Evolutionary conservation across 2,329 filamentous ascomycete species (phyloP), one percentile per base, ranked within the genome.

Genomic region (Aspergillus viridinutans): DNA sequence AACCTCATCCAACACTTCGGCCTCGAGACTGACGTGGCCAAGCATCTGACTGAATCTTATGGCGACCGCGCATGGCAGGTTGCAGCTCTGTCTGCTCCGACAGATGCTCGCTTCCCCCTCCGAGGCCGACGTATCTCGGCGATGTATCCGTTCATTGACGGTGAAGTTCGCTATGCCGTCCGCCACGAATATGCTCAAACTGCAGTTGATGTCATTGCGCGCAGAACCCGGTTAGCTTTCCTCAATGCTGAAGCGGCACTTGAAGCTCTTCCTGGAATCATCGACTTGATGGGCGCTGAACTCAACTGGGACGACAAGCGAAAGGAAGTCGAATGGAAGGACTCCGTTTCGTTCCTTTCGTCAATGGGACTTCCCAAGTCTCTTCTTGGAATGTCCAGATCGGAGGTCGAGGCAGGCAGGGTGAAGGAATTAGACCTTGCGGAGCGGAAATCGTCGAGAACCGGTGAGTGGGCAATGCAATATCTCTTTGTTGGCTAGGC

Each of bases 51-150:
- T 14, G 85, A 89, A 69, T 90, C 90, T 56, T 97, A 97, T 71
- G 92, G 93, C 64, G 92, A 97, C 75, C 86, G 92, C 57, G 91
- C 92, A 21, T 97, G 92, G 92, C 88, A 89, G 17, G 91, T 97
- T 23, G 92, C 90, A 8, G 85, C 90, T 1, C 81, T 97, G 50
- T 93, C 89, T 65, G 80, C 83, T 17, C 86, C 90, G 0, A 96
- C 91, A 0, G 84, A 89, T 56, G 78, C 86, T 67, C 86, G 91
- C 51, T 96, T 92, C 80, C 92, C 92, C 3, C 87, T 92, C 32
- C 84, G 90, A 52, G 92, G 92, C 55, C 85, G 89, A 74, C 87
- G 90, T 60, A 88, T 97, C 61, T 88, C 89, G 3, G 75, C 83
- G 17, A 80, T 96, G 28, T 96, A 96, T 74, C 91, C 92, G 14